Evolutionary conservation across 495 filamentous ascomycete genomes (phyloP).

Genomic region (Tuber calosporum): DNA sequence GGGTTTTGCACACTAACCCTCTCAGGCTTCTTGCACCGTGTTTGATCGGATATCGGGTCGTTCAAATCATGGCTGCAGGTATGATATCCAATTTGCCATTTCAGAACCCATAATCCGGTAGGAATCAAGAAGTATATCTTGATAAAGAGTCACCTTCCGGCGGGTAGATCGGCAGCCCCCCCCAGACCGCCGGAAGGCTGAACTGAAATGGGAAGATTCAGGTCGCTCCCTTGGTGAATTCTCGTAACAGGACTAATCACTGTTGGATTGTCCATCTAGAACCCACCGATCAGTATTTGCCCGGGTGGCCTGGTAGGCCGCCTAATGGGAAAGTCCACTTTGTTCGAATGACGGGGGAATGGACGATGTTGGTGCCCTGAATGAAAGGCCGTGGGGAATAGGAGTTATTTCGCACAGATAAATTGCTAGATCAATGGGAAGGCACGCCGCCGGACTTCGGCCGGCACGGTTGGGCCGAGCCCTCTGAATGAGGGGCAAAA

Average conservation of each 20-base stretch:
- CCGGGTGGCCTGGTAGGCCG: background rate
- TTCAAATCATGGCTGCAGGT: background rate
- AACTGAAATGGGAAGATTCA: background rate
- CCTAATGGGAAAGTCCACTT: background rate
- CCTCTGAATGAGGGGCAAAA: background rate
- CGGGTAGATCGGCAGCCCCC: background rate
- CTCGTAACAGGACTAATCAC: background rate
- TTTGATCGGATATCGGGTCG: background rate
- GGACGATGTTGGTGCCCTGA: background rate
- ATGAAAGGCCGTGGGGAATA: background rate
- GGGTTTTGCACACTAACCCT: background rate
- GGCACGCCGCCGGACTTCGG: background rate
- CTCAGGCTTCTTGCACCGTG: background rate
- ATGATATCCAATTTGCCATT: background rate
- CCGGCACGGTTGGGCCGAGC: background rate
- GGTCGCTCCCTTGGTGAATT: background rate
- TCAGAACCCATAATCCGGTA: background rate
- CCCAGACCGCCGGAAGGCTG: background rate
- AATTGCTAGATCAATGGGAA: background rate
- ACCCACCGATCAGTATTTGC: background rate
- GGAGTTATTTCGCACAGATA: background rate
- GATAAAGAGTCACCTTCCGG: background rate
- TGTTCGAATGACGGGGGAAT: background rate
- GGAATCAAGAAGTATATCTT: background rate
- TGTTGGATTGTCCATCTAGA: background rate